phyloP scores from a whole-genome alignment of 805 yeast species.

The Pichia phayaonensis region DNA sequence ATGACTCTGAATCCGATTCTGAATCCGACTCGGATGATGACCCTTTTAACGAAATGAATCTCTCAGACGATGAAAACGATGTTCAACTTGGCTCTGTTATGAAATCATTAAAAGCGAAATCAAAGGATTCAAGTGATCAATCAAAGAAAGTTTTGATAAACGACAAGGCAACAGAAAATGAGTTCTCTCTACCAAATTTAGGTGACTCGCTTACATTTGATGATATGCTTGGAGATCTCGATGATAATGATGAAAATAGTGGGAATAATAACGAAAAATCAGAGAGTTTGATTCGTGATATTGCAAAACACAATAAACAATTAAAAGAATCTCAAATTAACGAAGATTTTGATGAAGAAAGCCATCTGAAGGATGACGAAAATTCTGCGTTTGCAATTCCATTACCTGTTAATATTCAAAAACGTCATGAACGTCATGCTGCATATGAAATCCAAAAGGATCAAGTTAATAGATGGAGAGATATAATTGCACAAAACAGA shows the following conservation, averaged over 20 bases:
- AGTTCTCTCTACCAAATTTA: slow-evolving; percentile 56
- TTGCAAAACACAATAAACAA: slow-evolving; percentile 30
- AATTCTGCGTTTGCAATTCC: slow-evolving; percentile 60
- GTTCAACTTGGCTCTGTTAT: slow-evolving; percentile 46
- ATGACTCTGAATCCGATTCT: slow-evolving; percentile 8
- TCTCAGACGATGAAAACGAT: slow-evolving; percentile 30
- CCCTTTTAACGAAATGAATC: slow-evolving; percentile 24
- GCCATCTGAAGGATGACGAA: slow-evolving; percentile 4
- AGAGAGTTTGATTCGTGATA: slow-evolving; percentile 34
- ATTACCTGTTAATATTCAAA: slow-evolving; percentile 76
- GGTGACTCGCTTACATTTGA: slow-evolving; percentile 54
- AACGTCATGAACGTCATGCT: slow-evolving; percentile 77
- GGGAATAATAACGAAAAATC: slow-evolving; percentile 35
- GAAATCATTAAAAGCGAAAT: slow-evolving; percentile 30
- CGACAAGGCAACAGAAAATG: slow-evolving; percentile 55
- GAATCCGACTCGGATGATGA: slow-evolving; percentile 14
- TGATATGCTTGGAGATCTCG: slow-evolving; percentile 67
- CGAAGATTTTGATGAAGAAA: slow-evolving; percentile 19
- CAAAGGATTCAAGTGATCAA: slow-evolving; percentile 27
- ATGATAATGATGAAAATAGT: slow-evolving; percentile 11
- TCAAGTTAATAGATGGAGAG: slow-evolving; percentile 85
- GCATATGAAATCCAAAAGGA: slow-evolving; percentile 86
- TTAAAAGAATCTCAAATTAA: slow-evolving; percentile 7
- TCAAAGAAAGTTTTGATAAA: slow-evolving; percentile 42
- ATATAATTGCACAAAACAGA: slow-evolving; percentile 68